Conservation (phyloP, 345 rosid genomes). For the Eucalyptus sp. region DNA sequence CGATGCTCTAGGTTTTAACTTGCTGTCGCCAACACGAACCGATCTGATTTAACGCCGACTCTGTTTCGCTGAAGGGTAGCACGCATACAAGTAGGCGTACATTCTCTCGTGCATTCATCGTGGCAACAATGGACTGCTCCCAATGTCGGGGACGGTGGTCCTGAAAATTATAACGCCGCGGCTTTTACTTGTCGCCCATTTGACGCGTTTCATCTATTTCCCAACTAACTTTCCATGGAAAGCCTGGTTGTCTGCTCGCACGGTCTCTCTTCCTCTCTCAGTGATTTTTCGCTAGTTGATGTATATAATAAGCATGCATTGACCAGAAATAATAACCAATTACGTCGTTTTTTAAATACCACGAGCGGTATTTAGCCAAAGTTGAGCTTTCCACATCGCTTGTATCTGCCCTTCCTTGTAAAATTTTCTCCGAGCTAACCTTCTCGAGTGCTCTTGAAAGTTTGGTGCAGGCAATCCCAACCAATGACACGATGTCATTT, state of each 20-base stretch:
- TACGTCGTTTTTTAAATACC: neutral
- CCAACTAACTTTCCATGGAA: neutral
- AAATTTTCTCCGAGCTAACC: neutral
- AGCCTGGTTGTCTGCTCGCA: neutral
- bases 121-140: neutral
- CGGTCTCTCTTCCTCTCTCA: neutral
- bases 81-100: neutral
- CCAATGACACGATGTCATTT: neutral
- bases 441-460: neutral
- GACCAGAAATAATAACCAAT: neutral
- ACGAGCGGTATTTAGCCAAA: neutral
- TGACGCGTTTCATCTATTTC: neutral
- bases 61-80: neutral
- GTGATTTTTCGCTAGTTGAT: neutral
- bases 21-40: neutral
- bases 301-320: neutral
- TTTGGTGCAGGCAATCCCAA: neutral
- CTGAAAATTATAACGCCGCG: fast-evolving
- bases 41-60: neutral
- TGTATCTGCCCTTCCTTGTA: neutral
- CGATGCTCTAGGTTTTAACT: neutral
- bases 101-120: neutral
- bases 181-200: neutral
- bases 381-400: neutral
- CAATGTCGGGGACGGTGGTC: no score